These are phyloP conservation scores for Aspergillus sp. DNA, from an alignment of 2,329 filamentous ascomycete species.

Conservation along the genomic window DNA sequence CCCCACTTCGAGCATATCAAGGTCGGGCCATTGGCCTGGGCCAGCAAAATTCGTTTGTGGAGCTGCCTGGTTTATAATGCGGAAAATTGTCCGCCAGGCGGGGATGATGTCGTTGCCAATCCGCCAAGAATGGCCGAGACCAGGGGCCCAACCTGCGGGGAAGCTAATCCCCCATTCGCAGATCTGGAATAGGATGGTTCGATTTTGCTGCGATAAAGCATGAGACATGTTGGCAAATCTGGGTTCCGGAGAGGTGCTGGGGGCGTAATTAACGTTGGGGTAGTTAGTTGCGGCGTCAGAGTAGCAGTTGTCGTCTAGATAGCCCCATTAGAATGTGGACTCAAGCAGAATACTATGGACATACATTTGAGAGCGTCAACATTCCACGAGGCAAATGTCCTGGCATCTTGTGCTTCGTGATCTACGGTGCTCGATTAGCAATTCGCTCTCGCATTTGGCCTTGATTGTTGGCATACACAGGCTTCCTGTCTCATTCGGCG, in stretches of 20 bases:
- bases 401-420: slow-evolving; percentile 48
- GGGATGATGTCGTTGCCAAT: slow-evolving; percentile 59
- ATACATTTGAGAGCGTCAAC: slow-evolving; percentile 55
- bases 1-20: slow-evolving; percentile 57
- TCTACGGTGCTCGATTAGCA: slow-evolving; percentile 23
- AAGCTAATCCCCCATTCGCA: slow-evolving; percentile 58
- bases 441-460: neutral
- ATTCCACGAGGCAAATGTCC: slow-evolving; percentile 37
- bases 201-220: slow-evolving; percentile 42
- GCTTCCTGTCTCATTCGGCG: slow-evolving; percentile 37
- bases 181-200: slow-evolving; percentile 52
- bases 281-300: slow-evolving; percentile 40
- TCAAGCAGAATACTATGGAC: too few relatives aligned
- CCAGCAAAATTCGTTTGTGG: slow-evolving; percentile 50
- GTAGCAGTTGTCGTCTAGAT: slow-evolving; percentile 53
- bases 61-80: slow-evolving; percentile 55
- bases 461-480: slow-evolving; percentile 30
- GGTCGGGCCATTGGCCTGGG: slow-evolving; percentile 53
- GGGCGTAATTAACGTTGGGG: slow-evolving; percentile 47
- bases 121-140: slow-evolving; percentile 52
- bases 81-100: slow-evolving; percentile 54
- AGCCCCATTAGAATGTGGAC: neutral
- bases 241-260: slow-evolving; percentile 42
- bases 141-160: slow-evolving; percentile 51
- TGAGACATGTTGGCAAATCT: slow-evolving; percentile 53